Percentiles rank a stretch among this genome's conserved stretches.
Conservation (phyloP, 345 rosid species). For the Linum trigynum region DNA sequence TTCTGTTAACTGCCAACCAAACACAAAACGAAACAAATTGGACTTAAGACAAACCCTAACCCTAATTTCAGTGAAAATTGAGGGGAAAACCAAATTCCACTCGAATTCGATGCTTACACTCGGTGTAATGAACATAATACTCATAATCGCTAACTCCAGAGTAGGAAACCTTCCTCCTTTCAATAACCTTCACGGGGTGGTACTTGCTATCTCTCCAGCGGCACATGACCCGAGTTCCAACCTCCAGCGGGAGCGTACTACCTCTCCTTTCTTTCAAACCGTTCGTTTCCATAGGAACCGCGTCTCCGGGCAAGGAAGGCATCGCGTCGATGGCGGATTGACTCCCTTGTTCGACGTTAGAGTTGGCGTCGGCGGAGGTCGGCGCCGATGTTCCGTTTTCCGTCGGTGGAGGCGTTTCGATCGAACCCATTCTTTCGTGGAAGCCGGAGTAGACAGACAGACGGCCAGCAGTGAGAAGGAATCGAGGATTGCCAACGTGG, state of each 20-base stretch:
- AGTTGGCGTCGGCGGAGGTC: constrained; percentile 11
- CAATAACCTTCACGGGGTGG: constrained; percentile 94
- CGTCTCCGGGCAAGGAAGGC: constrained; percentile 13
- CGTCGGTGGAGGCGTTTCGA: constrained; percentile 36
- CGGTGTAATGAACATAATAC: constrained; percentile 95
- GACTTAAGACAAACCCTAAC: neutral
- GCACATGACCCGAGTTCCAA: constrained; percentile 94
- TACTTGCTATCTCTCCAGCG: constrained; percentile 93
- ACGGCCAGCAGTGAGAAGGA: no score
- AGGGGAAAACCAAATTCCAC: no score
- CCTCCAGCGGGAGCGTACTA: constrained; percentile 72
- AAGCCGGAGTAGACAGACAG: no score
- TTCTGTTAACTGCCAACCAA: constrained; percentile 64
- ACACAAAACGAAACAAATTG: neutral
- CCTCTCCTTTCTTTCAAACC: constrained; percentile 49
- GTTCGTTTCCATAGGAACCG: constrained; percentile 35
- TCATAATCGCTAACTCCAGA: constrained; percentile 67
- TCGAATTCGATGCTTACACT: constrained; percentile 43
- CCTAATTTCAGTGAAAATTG: constrained; percentile 9
- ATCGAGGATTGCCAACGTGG: no score
- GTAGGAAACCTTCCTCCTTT: constrained; percentile 54
- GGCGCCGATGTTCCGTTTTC: constrained; percentile 28
- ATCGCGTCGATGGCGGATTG: constrained; percentile 14
- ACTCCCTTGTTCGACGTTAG: constrained; percentile 32
- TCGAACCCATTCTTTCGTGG: constrained; percentile 50